Evolutionary conservation across 1,139 yeast species (phyloP).

Genomic region (Waltiozyma sp.): DNA sequence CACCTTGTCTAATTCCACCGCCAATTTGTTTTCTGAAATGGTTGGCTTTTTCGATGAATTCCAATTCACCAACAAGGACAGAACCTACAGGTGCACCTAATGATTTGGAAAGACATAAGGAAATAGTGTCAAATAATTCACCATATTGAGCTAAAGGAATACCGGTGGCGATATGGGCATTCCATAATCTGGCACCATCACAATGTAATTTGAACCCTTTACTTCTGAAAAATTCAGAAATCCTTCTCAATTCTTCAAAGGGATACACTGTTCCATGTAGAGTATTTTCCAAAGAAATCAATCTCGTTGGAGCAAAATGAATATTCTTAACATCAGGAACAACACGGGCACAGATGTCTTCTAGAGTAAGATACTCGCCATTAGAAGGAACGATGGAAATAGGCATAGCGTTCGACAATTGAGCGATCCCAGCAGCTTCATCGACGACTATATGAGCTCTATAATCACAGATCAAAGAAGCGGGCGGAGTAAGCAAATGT

Average conservation of each 20-base stretch:
- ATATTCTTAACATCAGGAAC: constrained; percentile 55
- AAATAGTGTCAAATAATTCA: constrained; percentile 59
- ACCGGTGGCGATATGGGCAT: constrained; percentile 63
- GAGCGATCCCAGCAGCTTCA: constrained; percentile 78
- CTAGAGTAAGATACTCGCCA: constrained; percentile 56
- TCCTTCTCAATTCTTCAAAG: constrained; percentile 51
- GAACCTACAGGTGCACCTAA: constrained; percentile 83
- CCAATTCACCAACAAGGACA: constrained; percentile 49
- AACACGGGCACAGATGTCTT: constrained; percentile 38
- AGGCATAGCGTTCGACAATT: constrained; percentile 77
- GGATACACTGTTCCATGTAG: constrained; percentile 66
- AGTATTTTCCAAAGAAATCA: constrained; percentile 71
- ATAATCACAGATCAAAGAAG: constrained; percentile 62
- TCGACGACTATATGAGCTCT: constrained; percentile 61
- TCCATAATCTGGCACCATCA: constrained; percentile 86
- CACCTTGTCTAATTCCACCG: constrained; percentile 79
- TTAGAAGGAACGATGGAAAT: constrained; percentile 57
- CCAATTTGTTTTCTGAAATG: constrained; percentile 78
- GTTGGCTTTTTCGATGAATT: constrained; percentile 51
- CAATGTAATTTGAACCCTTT: constrained; percentile 50
- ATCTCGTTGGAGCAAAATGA: constrained; percentile 73
- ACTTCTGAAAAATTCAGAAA: constrained; percentile 47
- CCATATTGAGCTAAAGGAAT: constrained; percentile 53
- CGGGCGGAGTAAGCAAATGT: constrained; percentile 64
- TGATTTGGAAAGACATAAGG: constrained; percentile 69